Conservation (phyloP, 2,329 filamentous ascomycete genomes). For the Fusarium sambucinum region DNA sequence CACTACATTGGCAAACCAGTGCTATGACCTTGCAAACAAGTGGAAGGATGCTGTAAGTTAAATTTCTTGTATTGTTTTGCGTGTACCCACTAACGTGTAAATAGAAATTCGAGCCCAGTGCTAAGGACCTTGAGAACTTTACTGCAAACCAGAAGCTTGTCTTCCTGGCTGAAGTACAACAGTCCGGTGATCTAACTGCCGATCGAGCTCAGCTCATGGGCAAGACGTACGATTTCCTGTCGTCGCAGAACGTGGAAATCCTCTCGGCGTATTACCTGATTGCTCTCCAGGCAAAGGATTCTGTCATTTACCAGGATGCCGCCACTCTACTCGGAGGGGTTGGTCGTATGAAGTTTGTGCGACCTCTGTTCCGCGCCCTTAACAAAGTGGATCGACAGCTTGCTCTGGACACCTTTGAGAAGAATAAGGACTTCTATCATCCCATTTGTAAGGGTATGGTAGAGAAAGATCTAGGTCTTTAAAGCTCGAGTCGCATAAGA, state of each 20-base stretch:
- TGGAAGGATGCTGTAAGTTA: conserved; percentile 74
- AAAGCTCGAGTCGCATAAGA: conserved; percentile 16
- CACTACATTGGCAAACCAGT: conserved; percentile 85
- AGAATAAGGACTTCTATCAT: conserved; percentile 93
- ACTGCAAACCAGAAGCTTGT: conserved; percentile 91
- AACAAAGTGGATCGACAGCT: conserved; percentile 79
- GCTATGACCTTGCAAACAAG: conserved; percentile 83
- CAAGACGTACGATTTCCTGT: conserved; percentile 76
- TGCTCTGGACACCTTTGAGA: conserved; percentile 85
- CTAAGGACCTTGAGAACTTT: conserved; percentile 78
- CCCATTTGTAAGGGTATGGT: conserved; percentile 90
- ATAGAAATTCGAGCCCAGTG: conserved; percentile 71
- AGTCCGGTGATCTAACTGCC: conserved; percentile 70
- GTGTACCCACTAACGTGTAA: conserved; percentile 45
- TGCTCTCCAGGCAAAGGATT: conserved; percentile 79
- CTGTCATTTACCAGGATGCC: conserved; percentile 75
- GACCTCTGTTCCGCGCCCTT: conserved; percentile 83
- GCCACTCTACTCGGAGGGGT: conserved; percentile 82
- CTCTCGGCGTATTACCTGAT: conserved; percentile 83
- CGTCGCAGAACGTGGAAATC: conserved; percentile 89
- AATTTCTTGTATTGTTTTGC: conserved; percentile 35
- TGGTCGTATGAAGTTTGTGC: conserved; percentile 97
- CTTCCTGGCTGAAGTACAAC: conserved; percentile 84
- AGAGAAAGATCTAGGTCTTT: conserved; percentile 79
- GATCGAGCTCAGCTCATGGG: conserved; percentile 79